Percentiles rank a stretch among this genome's conserved stretches.
Evolutionary conservation across 1,284 basidiomycete species (phyloP).

Genomic region (Ustilago shanxiensis): DNA sequence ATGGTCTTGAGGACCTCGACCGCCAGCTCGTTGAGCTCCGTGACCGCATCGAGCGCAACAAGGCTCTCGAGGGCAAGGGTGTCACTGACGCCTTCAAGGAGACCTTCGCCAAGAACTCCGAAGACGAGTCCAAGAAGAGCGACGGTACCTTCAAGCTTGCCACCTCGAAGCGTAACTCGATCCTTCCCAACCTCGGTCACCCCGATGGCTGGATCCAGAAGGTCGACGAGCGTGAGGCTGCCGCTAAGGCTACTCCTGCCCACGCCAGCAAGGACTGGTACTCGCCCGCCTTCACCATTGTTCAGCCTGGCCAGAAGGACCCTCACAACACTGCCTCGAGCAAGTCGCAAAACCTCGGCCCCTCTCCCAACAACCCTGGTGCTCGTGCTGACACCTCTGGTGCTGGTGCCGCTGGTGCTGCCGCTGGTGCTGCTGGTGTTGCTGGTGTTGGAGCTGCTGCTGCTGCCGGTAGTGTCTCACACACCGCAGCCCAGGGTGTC

Average conservation of each 20-base stretch:
- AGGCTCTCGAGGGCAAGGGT: constrained; percentile 53
- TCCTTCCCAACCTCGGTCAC: constrained; percentile 74
- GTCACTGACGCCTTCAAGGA: constrained; percentile 76
- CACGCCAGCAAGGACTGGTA: constrained; percentile 76
- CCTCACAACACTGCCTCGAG: constrained; percentile 47
- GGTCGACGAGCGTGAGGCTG: constrained; percentile 76
- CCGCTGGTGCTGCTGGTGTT: constrained; percentile 19
- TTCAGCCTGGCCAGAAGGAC: constrained; percentile 47
- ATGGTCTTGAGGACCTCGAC: constrained; percentile 86
- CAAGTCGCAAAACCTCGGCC: constrained; percentile 50
- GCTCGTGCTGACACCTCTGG: constrained; percentile 24
- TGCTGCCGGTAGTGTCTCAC: constrained; percentile 17
- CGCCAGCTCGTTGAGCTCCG: constrained; percentile 85
- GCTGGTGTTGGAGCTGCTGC: neutral
- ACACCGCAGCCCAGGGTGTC: constrained; percentile 33
- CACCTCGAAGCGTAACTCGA: constrained; percentile 64
- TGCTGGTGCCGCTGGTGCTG: constrained; percentile 12
- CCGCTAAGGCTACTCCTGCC: constrained; percentile 67
- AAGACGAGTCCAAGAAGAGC: constrained; percentile 68
- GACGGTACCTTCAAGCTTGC: constrained; percentile 63
- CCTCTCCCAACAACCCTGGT: constrained; percentile 38
- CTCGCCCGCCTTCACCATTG: constrained; percentile 75
- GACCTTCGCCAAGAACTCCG: constrained; percentile 72
- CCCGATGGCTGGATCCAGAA: constrained; percentile 80
- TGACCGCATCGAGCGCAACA: constrained; percentile 76